Evolutionary conservation across 2,329 filamentous ascomycete genomes (phyloP), one percentile per base, ranked within the genome.

Genomic region (Nemania sp.): DNA sequence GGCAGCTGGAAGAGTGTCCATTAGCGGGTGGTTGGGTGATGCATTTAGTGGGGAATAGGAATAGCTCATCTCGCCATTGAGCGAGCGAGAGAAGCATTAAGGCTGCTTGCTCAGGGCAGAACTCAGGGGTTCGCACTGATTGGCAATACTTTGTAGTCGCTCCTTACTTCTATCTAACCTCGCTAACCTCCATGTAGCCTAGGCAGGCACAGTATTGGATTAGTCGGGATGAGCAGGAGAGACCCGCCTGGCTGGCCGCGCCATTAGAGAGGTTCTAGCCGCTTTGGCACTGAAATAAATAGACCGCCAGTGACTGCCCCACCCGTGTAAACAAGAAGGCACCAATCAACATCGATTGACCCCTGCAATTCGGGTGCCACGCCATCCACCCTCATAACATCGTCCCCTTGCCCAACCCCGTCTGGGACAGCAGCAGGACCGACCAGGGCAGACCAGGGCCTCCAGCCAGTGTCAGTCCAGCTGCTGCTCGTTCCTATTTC

Each of bases 401-500:
- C 51, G 53, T 64, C 35, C 62, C 66, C 70, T 67, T 65, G 64
- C 26, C 35, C 32, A 41, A 56, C 41, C 29, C 62, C 51, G 60
- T 45, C 59, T 13, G 38, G 20, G 15, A 58, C 53, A 57, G 58
- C 49, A 26, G 43, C 55, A 51, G 56, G 55, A 61, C 56, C 53
- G 5, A 32, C 45, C 41, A n/a, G 47, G 3, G 4, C 41, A 15
- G 41, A 5, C 15, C 38, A 15, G 18, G 38, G 38, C 57, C 69
- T 54, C 29, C 29, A 32, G 29, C 29, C 29, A 32, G 29, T 32
- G 29, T 8, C 29, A 32, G 29, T 32, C 29, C 5, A 32, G 5
- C 5, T 32, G 69, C 65, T 69, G 69, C 70, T 62, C 64, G 66
- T 73, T 72, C 72, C 74, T 77, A 77, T 77, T 77, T 77, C 75